Base-by-base conservation (phyloP, 176 grass and related monocot species). In the Triticum monococcum region DNA sequence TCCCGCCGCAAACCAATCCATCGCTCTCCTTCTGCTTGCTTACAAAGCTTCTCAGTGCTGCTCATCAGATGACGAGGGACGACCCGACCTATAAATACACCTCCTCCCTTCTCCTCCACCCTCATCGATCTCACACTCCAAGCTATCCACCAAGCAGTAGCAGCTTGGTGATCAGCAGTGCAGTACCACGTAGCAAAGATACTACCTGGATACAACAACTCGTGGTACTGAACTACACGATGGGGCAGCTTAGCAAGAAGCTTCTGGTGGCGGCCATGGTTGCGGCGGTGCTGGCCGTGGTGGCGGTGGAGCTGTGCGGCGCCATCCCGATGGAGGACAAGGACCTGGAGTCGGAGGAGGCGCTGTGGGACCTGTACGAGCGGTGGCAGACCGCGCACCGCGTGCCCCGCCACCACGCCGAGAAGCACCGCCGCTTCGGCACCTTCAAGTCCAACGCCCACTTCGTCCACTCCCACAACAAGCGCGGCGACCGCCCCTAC, bases 401-500 rank as follows among this genome's bases (percentile, higher is more conserved):
- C 0, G 85, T 97, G 83, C 82, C 37, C 0, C 84, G 90, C 9
- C 85, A 88, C 82, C 90, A 88, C 80, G 32, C 71, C 76, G 90
- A 97, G 90, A 94, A 89, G 81, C 77, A 93, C 50, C 89, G 82
- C 8, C 86, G 94, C 23, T 97, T 97, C 69, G 46, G 78, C 22
- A 82, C 85, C 31, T 94, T 97, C 88, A 92, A 97, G 88, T 89
- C 79, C 35, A 97, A 97, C 75, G 94, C 71, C 46, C 85, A 60
- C 68, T 97, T 83, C 94, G 90, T 97, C 89, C 94, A 94, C 79
- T 67, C 82, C 31, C 92, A 92, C 80, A 97, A 97, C 88, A 92
- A 77, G 62, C 89, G 85, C 83, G 86, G 62, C 35, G 82, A 87
- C 69, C 76, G 30, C 2, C 61, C 87, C 8, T 97, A 92, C 82